phyloP scores from a whole-genome alignment of 805 yeast species.

The Candida schatavii region DNA sequence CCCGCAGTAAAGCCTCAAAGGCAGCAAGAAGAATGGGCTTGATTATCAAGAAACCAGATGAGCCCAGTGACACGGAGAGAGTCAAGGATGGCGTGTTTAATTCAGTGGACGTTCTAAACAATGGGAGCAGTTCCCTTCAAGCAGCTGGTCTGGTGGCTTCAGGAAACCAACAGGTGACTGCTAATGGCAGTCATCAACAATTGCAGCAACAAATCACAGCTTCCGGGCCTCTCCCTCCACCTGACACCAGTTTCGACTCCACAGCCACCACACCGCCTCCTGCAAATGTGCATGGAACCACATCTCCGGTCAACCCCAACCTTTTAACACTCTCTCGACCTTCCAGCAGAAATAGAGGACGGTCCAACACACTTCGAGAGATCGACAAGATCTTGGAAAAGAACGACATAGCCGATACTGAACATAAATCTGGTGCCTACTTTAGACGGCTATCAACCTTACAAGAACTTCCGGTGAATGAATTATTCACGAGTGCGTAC shows the following conservation, averaged over 20 bases:
- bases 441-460: constrained; percentile 63
- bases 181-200: not conserved
- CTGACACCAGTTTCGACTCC: constrained; percentile 15
- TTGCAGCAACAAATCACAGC: not conserved
- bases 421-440: constrained; percentile 57
- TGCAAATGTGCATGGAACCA: constrained; percentile 7
- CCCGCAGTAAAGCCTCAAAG: constrained; percentile 52
- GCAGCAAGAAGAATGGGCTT: constrained; percentile 78
- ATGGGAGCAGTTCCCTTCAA: not conserved
- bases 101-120: constrained; percentile 3
- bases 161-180: not conserved
- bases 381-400: constrained; percentile 35
- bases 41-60: constrained; percentile 47
- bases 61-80: constrained; percentile 5
- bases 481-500: constrained; percentile 6
- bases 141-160: no score
- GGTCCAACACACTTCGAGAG: constrained; percentile 37
- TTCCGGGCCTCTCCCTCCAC: constrained; percentile 2
- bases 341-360: constrained; percentile 19
- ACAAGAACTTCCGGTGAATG: constrained; percentile 47
- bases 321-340: constrained; percentile 11
- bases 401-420: constrained; percentile 38
- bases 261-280: constrained; percentile 13
- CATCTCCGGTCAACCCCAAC: constrained; percentile 13
- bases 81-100: not conserved